Conservation (phyloP, 495 filamentous ascomycete genomes). For the Penicillium paradoxum region DNA sequence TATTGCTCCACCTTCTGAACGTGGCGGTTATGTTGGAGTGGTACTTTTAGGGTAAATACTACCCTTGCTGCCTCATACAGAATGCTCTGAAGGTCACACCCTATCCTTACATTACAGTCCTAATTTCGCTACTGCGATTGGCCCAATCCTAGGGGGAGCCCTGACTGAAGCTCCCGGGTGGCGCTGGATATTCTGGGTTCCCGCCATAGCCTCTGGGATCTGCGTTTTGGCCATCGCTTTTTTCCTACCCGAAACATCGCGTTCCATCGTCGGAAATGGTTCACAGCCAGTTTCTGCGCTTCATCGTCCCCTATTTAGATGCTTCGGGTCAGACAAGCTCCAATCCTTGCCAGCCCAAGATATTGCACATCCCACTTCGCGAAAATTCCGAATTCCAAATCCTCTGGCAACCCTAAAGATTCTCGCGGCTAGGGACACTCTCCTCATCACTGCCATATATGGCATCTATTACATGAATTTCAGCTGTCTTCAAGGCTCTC, state of each 20-base stretch:
- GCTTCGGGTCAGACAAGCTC: neutral
- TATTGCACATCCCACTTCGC: neutral
- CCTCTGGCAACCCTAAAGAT: neutral
- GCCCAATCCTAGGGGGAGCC: neutral
- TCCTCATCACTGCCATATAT: neutral
- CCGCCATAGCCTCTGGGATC: neutral
- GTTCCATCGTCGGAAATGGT: neutral
- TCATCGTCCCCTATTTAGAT: neutral
- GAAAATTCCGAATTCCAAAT: neutral
- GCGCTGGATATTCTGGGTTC: neutral
- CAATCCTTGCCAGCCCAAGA: neutral
- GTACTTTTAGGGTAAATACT: neutral
- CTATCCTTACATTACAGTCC: neutral
- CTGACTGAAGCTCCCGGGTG: neutral
- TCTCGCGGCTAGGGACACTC: neutral
- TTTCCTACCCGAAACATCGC: neutral
- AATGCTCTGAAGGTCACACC: neutral
- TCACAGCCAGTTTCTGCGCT: neutral
- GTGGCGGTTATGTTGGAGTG: neutral
- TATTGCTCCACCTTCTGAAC: neutral
- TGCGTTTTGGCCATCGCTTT: neutral
- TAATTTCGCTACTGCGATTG: neutral
- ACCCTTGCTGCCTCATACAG: neutral
- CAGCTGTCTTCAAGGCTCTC: neutral
- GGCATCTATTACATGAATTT: neutral